phyloP scores from a whole-genome alignment of 2,329 filamentous ascomycete genomes.

The Biscogniauxia marginata region DNA sequence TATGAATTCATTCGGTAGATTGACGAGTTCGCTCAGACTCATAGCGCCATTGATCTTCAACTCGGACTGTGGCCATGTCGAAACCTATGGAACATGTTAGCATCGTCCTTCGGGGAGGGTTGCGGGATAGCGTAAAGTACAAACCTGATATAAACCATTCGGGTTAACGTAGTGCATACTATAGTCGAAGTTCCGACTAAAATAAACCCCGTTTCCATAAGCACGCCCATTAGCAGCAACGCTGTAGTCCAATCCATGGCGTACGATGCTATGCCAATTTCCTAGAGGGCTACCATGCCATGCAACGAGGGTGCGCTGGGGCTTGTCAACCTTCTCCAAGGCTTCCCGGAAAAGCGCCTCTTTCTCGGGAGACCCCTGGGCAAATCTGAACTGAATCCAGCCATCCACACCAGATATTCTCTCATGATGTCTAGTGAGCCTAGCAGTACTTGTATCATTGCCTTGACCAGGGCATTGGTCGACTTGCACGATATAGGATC shows the following conservation, averaged over 20 bases:
- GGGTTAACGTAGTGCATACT: constrained; percentile 54
- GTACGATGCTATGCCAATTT: constrained; percentile 91
- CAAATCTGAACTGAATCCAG: constrained; percentile 82
- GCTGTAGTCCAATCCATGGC: constrained; percentile 75
- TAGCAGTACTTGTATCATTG: constrained; percentile 10
- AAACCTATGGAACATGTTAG: background rate
- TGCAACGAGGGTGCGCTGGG: constrained; percentile 66
- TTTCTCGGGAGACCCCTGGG: constrained; percentile 85
- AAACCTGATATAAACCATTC: background rate
- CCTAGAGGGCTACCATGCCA: constrained; percentile 77
- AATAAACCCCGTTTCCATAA: constrained; percentile 79
- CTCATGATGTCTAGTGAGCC: constrained; percentile 37
- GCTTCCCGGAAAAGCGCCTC: constrained; percentile 71
- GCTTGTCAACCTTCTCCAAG: constrained; percentile 45
- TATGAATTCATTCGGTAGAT: constrained; percentile 63
- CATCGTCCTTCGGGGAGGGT: background rate
- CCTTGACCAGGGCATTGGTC: constrained; percentile 39
- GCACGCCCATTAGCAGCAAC: constrained; percentile 62
- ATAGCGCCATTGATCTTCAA: constrained; percentile 60
- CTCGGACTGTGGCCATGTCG: constrained; percentile 64
- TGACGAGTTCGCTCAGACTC: constrained; percentile 83
- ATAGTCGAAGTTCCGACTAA: constrained; percentile 58
- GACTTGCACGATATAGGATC: constrained; percentile 81
- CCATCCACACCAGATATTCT: constrained; percentile 61
- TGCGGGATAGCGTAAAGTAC: background rate